Evolutionary conservation across 106 monocot species (phyloP), one percentile per base, ranked within the genome.

Genomic region (Hemerocallis citrina): DNA sequence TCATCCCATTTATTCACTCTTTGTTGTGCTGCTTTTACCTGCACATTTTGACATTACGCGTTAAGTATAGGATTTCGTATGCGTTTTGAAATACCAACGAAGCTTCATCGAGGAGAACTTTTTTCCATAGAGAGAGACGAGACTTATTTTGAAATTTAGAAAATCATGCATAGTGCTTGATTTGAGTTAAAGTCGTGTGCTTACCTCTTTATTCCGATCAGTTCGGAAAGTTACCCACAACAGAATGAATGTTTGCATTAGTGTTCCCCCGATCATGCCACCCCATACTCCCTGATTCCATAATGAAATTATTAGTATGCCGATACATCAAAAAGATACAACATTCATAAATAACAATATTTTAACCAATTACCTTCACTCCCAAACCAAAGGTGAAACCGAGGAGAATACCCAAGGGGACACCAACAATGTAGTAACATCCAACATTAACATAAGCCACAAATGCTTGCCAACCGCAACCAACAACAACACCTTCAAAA

Each of bases 381-480:
- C 86, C 86, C 0, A 82, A 55, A 8, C 55, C 61, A 47, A 86
- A 86, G 8, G 71, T 49, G 62, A 92, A 92, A 0, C 91, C 91
- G 13, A 91, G 79, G 3, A 92, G 52, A 23, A 60, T 59, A 6
- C 86, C 91, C 21, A 83, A 45, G 0, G 91, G 86, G 13, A 92
- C 36, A 0, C 91, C 91, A 13, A 92, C 72, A 6, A 92, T 15
- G 31, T 92, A 86, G 30, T 86, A 92, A 61, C 91, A 92, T 7
- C 72, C 79, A 1, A 92, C 74, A 57, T 92, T 92, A 15, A 92
- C 91, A 31, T 83, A 92, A 0, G 91, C 86, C 19, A 92, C 86
- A 54, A 92, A 86, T 8, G 75, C 54, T 72, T 92, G 91, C 91
- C 91, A 92, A 67, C 91, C 86, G 70, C 86, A 92, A 1, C 92